phyloP scores from a whole-genome alignment of 169 alveolate genomes.

The Eimeria sp. region DNA sequence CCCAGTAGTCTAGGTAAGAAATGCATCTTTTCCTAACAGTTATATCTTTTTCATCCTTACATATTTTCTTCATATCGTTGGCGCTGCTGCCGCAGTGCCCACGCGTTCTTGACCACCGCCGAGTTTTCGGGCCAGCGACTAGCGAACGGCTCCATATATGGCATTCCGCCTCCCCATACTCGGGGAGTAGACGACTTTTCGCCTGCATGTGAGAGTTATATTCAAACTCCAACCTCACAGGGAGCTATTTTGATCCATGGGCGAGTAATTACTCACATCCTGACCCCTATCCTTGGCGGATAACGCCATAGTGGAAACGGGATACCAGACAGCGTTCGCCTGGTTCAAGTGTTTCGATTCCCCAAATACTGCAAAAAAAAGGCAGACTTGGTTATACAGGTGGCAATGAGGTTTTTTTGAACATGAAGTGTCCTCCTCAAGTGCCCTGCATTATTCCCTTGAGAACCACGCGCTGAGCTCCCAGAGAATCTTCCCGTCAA shows the following conservation, averaged over 20 bases:
- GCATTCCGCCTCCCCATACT: conserved; percentile 6
- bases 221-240: neutral
- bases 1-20: neutral
- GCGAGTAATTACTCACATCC: neutral
- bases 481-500: neutral
- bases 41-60: neutral
- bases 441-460: neutral
- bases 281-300: neutral
- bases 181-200: neutral
- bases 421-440: conserved; percentile 1
- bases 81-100: conserved; percentile 10
- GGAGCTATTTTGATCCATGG: neutral
- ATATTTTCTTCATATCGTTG: neutral
- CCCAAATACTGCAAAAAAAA: neutral
- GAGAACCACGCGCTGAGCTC: neutral
- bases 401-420: neutral
- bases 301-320: neutral
- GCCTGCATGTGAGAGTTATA: neutral
- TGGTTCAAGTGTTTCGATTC: neutral
- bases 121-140: conserved; percentile 31
- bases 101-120: conserved; percentile 2
- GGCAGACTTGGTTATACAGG: neutral
- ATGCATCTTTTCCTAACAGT: neutral
- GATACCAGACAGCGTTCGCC: neutral
- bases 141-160: conserved; percentile 60